Evolutionary conservation across 768 basidiomycete species (phyloP), one percentile per base, ranked within the genome.

Genomic region (Crepidotus variabilis): DNA sequence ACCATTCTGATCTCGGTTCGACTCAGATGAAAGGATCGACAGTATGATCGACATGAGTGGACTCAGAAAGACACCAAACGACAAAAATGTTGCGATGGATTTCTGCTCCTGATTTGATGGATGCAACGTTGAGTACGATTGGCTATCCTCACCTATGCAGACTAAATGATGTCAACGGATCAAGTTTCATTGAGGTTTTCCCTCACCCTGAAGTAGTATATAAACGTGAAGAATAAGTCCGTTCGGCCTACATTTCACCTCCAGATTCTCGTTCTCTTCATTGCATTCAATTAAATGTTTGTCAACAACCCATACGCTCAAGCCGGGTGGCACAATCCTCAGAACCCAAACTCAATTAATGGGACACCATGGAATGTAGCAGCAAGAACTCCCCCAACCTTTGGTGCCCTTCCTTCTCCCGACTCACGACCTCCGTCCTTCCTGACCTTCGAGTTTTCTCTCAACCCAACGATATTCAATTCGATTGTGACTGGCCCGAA

Each of bases 401-500:
- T 54, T 48, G 69, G 69, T 1, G 69, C 66, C 7, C 62, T 70
- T n/a, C 68, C 68, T 1, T 53, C 52, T 6, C 51, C 56, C 1
- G 47, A 59, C 18, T 36, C 34, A 16, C 50, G 58, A n/a, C 47
- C 55, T 0, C 20, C 55, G 10, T 55, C 57, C 0, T 46, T 56
- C 16, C 55, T 63, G 2, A 59, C 57, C 6, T 67, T 69, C 18
- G 57, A 62, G 0, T 68, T 70, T 32, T 65, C 74, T 23, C 67
- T 75, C 58, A 75, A 69, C 52, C 71, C 72, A 3, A 74, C 74
- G 22, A 66, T 82, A 14, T 65, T 78, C 20, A 72, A 80, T 62
- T 79, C 74, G 57, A 68, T 61, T 14, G 72, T 83, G 36, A 55
- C 75, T 45, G 80, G 80, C 0, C 73, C 81, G 0, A 71, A 72